Conservation (phyloP, 2,329 filamentous ascomycete genomes). For the Sporothrix globosa region DNA sequence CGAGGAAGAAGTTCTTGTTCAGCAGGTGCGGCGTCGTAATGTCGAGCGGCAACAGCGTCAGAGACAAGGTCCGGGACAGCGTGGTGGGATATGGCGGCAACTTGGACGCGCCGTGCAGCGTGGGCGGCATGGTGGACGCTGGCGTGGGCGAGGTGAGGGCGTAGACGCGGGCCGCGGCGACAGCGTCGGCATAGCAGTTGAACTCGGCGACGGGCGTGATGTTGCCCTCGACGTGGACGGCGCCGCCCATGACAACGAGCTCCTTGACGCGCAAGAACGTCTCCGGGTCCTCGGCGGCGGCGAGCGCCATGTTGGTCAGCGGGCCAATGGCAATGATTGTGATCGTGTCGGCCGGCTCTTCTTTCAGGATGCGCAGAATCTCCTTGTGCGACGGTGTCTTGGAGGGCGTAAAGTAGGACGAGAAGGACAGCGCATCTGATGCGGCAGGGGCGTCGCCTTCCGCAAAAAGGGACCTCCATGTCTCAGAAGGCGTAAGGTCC, state of each 20-base stretch:
- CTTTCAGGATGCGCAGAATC: conserved; percentile 81
- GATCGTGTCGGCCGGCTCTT: conserved; percentile 81
- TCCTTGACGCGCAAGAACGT: conserved; percentile 88
- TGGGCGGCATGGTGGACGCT: conserved; percentile 76
- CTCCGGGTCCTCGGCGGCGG: conserved; percentile 84
- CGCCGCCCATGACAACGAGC: conserved; percentile 93
- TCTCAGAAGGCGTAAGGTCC: conserved; percentile 72
- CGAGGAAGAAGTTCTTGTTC: conserved; percentile 61
- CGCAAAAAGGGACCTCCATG: conserved; percentile 72
- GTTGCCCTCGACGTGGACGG: conserved; percentile 79
- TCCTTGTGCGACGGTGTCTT: conserved; percentile 75
- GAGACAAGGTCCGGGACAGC: conserved; percentile 64
- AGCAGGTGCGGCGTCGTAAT: conserved; percentile 74
- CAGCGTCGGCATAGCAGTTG: conserved; percentile 88
- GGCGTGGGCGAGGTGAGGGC: conserved; percentile 76
- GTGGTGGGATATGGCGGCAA: conserved; percentile 65
- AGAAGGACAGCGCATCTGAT: conserved; percentile 51
- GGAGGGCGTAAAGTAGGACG: conserved; percentile 74
- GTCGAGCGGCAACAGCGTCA: conserved; percentile 76
- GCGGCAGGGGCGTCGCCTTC: conserved; percentile 39
- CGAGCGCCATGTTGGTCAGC: conserved; percentile 88
- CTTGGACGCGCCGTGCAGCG: conserved; percentile 54
- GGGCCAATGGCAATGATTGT: conserved; percentile 91
- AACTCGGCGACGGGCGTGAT: conserved; percentile 87
- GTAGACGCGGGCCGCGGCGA: conserved; percentile 75